Evolutionary conservation across 805 yeast genomes (phyloP), one percentile per base, ranked within the genome.

Genomic region (Lipomyces sp.): DNA sequence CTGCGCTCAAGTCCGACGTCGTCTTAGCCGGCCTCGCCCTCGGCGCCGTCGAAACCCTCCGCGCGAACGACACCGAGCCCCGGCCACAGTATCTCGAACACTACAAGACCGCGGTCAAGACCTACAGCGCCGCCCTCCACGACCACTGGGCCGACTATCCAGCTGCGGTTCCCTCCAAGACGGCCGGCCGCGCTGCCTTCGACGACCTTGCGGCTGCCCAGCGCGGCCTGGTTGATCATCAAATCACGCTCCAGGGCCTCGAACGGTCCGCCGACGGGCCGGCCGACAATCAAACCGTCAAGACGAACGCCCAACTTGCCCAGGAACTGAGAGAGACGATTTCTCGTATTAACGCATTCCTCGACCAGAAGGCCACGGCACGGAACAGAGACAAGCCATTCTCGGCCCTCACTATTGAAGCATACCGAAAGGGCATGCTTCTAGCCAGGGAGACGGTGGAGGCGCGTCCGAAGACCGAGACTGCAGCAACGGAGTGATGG

Each of bases 331-430:
- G 6, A 31, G n/a, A n/a, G 3, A 36, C 16, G 16, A 16, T 22
- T 14, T 5, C 34, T 3, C n/a, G 16, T 3, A 23, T 45, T n/a
- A 22, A 32, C 31, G 32, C 16, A 5, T 3, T 21, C 29, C 39
- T 48, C 21, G 39, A 26, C 4, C 36, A 6, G 16, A 23, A 31
- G 22, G 51, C 51, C 7, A n/a, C 31, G 2, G 14, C 41, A 8
- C n/a, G n/a, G n/a, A n/a, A n/a, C n/a, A n/a, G n/a, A n/a, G n/a
- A n/a, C n/a, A n/a, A n/a, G n/a, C n/a, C n/a, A n/a, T 49, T 49
- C 35, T 44, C 53, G 18, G 26, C 13, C 35, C 32, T 39, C 18
- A 49, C 48, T 11, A 18, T 43, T 13, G 41, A 38, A 3, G n/a
- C 18, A 10, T 49, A 49, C 35, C 14, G 26, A 7, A 11, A 34